These are phyloP conservation scores for Trichocladium uniseriatum DNA, from an alignment of 495 filamentous ascomycete species.

Conservation along the genomic window DNA sequence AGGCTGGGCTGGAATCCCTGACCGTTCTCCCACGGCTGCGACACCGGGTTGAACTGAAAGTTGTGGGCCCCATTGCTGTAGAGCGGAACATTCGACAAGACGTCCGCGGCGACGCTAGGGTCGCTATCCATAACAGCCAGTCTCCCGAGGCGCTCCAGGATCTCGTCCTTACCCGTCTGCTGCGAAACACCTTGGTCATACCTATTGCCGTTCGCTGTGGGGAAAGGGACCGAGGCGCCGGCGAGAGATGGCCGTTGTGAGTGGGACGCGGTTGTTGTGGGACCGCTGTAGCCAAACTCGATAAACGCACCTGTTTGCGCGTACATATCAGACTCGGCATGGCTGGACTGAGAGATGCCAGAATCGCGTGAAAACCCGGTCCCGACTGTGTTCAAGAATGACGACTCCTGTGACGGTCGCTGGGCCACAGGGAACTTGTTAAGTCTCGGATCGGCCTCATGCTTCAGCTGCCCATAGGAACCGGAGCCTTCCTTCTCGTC, in stretches of 20 bases:
- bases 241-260: slow-evolving; percentile 22
- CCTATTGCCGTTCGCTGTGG: slow-evolving; percentile 1
- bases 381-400: slow-evolving; percentile 11
- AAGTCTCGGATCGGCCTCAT: slow-evolving; percentile 3
- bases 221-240: slow-evolving; percentile 11
- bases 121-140: slow-evolving; percentile 2
- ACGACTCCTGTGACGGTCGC: slow-evolving; percentile 11
- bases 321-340: slow-evolving; percentile 23
- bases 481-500: slow-evolving; percentile 25
- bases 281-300: slow-evolving; percentile 7
- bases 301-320: slow-evolving; percentile 5
- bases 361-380: slow-evolving; percentile 20
- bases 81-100: background rate
- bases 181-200: slow-evolving; percentile 4
- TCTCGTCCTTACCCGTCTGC: slow-evolving; percentile 9
- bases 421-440: background rate
- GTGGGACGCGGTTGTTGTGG: background rate
- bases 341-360: slow-evolving; percentile 13
- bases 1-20: slow-evolving; percentile 7
- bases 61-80: slow-evolving; percentile 12
- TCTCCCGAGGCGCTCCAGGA: slow-evolving; percentile 6
- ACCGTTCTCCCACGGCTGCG: slow-evolving; percentile 31
- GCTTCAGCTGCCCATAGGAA: background rate
- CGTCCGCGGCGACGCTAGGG: slow-evolving; percentile 6
- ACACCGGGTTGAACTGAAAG: slow-evolving; percentile 30